These are phyloP conservation scores for Wickerhamiella parazyma DNA, from an alignment of 805 yeast species.

Conservation along the genomic window DNA sequence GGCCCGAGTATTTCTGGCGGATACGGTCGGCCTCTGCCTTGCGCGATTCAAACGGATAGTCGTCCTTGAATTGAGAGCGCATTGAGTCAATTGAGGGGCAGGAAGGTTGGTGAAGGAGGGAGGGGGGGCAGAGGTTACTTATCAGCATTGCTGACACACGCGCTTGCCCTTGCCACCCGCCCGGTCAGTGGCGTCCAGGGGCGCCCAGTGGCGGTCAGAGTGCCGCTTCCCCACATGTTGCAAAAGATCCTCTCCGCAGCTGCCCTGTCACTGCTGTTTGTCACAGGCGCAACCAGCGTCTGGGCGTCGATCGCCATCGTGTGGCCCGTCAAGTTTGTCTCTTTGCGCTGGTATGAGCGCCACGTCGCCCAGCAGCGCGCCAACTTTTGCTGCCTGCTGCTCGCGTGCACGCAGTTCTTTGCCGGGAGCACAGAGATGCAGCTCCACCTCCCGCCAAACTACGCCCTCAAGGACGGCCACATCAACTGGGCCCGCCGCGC, in stretches of 20 bases:
- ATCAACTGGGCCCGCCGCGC: constrained; percentile 36
- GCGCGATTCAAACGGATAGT: constrained; percentile 89
- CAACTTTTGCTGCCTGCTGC: neutral
- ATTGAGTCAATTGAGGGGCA: constrained; percentile 26
- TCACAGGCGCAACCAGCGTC: neutral
- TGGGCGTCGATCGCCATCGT: neutral
- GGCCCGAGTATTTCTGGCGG: constrained; percentile 72
- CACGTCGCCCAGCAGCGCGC: neutral
- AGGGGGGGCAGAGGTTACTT: constrained; percentile 2
- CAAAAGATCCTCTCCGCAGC: neutral
- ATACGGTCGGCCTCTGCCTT: constrained; percentile 89
- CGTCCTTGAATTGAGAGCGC: constrained; percentile 93
- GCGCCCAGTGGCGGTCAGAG: too few species aligned
- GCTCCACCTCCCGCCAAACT: neutral
- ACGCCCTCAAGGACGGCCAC: neutral
- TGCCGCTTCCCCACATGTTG: too few species aligned
- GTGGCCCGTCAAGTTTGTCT: neutral
- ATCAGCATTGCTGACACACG: constrained; percentile 5
- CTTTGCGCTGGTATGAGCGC: neutral
- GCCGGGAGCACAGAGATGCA: neutral
- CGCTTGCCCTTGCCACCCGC: neutral
- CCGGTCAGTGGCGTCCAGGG: too few species aligned
- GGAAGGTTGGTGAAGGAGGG: neutral
- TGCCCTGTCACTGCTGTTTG: neutral
- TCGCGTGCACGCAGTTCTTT: constrained; percentile 1